Percentiles rank a stretch among this genome's conserved stretches.
Conservation (phyloP, 768 basidiomycete genomes). For the Amanita molliuscula region DNA sequence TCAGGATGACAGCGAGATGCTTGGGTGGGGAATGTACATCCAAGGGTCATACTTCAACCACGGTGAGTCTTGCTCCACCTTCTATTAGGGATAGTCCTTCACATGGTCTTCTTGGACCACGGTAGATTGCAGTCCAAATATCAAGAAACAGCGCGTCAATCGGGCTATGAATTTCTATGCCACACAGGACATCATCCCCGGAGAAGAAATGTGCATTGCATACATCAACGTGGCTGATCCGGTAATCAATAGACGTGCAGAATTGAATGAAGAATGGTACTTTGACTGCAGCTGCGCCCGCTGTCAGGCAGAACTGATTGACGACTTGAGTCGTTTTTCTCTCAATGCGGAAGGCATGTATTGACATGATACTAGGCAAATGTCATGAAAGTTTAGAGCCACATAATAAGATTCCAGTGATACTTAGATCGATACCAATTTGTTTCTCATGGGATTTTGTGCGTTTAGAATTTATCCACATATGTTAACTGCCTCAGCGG, state of each 20-base stretch:
- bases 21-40: constrained; percentile 55
- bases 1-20: constrained; percentile 43
- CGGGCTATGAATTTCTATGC: constrained; percentile 28
- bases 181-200: constrained; percentile 20
- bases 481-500: too few species aligned
- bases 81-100: constrained; percentile 8
- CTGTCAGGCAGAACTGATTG: constrained; percentile 12
- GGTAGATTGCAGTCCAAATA: constrained; percentile 12
- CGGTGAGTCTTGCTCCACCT: constrained; percentile 23
- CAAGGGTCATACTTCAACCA: constrained; percentile 64
- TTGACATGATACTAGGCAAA: background rate
- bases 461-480: too few species aligned
- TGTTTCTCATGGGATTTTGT: too few species aligned
- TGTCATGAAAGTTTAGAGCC: too few species aligned
- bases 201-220: constrained; percentile 36
- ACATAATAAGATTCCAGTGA: too few species aligned
- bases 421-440: too few species aligned
- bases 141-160: constrained; percentile 27
- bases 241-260: constrained; percentile 9
- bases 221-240: constrained; percentile 24
- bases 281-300: constrained; percentile 16
- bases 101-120: background rate
- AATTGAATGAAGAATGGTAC: constrained; percentile 14
- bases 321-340: background rate
- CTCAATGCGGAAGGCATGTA: background rate